A percentile compares a stretch with the other conserved stretches of the same genome.
Evolutionary conservation across 371 early-diverging fungal genomes (phyloP).

Genomic region (Actinomucor elegans): DNA sequence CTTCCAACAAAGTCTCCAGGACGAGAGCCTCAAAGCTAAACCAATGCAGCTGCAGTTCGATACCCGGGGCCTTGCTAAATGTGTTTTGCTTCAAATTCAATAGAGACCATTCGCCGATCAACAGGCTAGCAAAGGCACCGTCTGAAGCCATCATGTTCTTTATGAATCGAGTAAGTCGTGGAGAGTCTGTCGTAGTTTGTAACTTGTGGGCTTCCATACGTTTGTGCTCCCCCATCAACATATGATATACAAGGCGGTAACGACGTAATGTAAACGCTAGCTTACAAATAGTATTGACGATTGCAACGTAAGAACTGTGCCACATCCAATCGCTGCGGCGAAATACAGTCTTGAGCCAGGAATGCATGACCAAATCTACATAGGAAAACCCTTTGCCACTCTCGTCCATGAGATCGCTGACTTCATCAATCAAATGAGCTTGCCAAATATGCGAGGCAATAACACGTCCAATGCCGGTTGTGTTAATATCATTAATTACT

Average conservation of each 20-base stretch:
- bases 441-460: slow-evolving; percentile 42
- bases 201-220: slow-evolving; percentile 18
- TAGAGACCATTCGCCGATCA: slow-evolving; percentile 59
- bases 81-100: slow-evolving; percentile 44
- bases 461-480: slow-evolving; percentile 31
- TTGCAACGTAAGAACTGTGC: slow-evolving; percentile 23
- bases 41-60: slow-evolving; percentile 50
- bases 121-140: slow-evolving; percentile 44
- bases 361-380: slow-evolving; percentile 43
- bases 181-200: slow-evolving; percentile 15
- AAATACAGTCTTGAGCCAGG: slow-evolving; percentile 43
- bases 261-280: slow-evolving; percentile 26
- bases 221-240: slow-evolving; percentile 34
- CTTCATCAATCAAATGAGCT: slow-evolving; percentile 38
- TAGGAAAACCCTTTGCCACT: slow-evolving; percentile 46
- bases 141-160: slow-evolving; percentile 29
- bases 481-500: too few species aligned
- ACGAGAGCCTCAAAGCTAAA: slow-evolving; percentile 60
- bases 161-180: slow-evolving; percentile 23
- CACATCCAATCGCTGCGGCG: slow-evolving; percentile 45
- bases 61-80: slow-evolving; percentile 48
- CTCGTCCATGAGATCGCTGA: slow-evolving; percentile 26
- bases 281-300: slow-evolving; percentile 39
- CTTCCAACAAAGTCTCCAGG: slow-evolving; percentile 55
- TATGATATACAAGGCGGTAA: slow-evolving; percentile 20